Evolutionary conservation across 2,329 filamentous ascomycete genomes (phyloP).

Genomic region (Xylaria polymorpha): DNA sequence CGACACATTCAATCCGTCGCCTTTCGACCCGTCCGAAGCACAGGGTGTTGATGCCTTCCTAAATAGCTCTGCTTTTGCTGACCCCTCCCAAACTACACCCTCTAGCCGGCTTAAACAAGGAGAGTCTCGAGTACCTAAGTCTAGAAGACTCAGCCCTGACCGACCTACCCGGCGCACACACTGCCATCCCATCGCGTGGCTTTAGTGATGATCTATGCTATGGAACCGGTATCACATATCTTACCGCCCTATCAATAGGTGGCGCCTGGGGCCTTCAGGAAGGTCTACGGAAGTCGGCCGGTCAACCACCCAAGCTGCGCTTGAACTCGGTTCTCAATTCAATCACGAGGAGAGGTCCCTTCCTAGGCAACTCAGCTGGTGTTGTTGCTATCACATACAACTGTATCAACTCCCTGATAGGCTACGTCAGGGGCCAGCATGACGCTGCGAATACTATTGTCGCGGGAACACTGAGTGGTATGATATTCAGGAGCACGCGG

Average conservation of each 20-base stretch:
- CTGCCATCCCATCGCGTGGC: conserved; percentile 90
- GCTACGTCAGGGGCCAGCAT: conserved; percentile 83
- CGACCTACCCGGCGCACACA: conserved; percentile 85
- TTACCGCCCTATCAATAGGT: conserved; percentile 85
- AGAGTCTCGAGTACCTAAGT: conserved; percentile 92
- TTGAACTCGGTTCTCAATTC: conserved; percentile 96
- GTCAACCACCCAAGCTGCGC: conserved; percentile 85
- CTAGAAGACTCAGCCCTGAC: conserved; percentile 93
- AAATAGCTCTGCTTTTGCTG: conserved; percentile 78
- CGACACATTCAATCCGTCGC: conserved; percentile 63
- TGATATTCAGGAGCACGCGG: conserved; percentile 95
- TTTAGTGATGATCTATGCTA: conserved; percentile 99
- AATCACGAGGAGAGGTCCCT: conserved; percentile 90
- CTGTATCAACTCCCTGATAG: conserved; percentile 86
- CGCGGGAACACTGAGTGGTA: conserved; percentile 88
- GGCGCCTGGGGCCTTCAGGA: conserved; percentile 94
- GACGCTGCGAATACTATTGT: conserved; percentile 89
- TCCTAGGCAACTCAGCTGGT: conserved; percentile 94
- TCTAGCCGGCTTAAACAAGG: conserved; percentile 90
- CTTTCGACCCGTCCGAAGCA: conserved; percentile 77
- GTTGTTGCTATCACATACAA: conserved; percentile 98
- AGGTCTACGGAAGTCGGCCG: conserved; percentile 82
- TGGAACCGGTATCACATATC: conserved; percentile 93
- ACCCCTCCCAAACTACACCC: conserved; percentile 92
- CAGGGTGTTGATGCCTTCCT: conserved; percentile 91